Evolutionary conservation across 257 asterid genomes (phyloP), one percentile per base, ranked within the genome.

Genomic region (Scutellaria barbata): DNA sequence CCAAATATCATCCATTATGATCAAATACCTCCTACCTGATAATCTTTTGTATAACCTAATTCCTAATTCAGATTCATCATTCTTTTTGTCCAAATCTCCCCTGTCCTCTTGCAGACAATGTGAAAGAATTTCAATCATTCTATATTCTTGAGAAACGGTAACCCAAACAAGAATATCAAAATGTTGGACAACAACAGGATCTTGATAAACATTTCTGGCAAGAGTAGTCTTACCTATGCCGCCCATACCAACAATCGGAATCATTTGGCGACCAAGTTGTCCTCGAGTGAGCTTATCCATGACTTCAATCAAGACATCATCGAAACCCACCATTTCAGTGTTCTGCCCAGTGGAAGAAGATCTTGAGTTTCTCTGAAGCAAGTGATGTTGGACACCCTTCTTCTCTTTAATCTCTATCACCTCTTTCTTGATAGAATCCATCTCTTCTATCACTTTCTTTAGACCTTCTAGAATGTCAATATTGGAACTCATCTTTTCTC

Each of bases 141-240:
- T 8, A 56, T 12, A 56, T 2, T 43, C 1, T 69, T 69, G 74
- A 22, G 74, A 41, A 22, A 69, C 14, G 0, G 74, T 68, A 54
- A 12, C 45, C 74, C 74, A 68, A 11, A 16, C 55, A 20, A 35
- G 39, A 20, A 68, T 4, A 39, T 52, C 51, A 37, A 67, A 67
- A 51, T 39, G 35, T 0, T 18, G 8, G 17, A 35, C 45, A 37
- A 67, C 14, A 35, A 0, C 2, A 1, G 48, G 18, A 8, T 62
- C 9, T 1, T 3, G 17, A 62, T 40, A 62, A 9, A 62, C 8
- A 62, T 40, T 12, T 62, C 9, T 41, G 0, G 52, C 53, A 41
- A 62, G 69, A 43, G 54, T 63, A 1, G 69, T 63, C 56, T 63
- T 63, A 63, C 69, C 69, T 0, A 45, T 66, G 0, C 60, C 71